Conservation (phyloP, 768 basidiomycete species). For the Serendipita sp. region DNA sequence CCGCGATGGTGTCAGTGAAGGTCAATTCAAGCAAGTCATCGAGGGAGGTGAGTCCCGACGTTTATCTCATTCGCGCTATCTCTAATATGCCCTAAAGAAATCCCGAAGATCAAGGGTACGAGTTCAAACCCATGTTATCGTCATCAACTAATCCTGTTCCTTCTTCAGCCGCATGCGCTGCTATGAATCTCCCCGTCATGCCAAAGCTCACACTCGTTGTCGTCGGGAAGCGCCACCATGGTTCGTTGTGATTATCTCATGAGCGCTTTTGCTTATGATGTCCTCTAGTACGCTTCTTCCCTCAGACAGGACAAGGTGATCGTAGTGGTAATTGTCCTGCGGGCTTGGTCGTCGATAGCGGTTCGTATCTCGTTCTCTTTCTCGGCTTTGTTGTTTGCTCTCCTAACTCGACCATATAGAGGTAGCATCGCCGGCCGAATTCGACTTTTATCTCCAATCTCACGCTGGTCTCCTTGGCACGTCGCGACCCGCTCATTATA, state of each 20-base stretch:
- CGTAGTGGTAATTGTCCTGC: slow-evolving; percentile 58
- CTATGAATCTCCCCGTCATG: slow-evolving; percentile 34
- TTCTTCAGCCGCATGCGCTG: slow-evolving; percentile 41
- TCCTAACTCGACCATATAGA: slow-evolving; percentile 16
- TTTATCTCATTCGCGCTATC: not conserved
- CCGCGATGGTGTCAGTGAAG: slow-evolving; percentile 45
- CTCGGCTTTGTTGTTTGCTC: not conserved
- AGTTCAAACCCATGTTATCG: slow-evolving; percentile 5
- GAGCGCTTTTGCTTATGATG: not conserved
- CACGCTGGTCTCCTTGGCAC: slow-evolving; percentile 68
- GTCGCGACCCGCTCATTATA: slow-evolving; percentile 48
- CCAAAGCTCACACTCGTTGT: slow-evolving; percentile 56
- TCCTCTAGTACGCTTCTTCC: slow-evolving; percentile 38
- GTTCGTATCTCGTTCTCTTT: not conserved
- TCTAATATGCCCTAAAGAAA: slow-evolving; percentile 24
- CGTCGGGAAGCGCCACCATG: slow-evolving; percentile 62
- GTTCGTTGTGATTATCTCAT: slow-evolving; percentile 23
- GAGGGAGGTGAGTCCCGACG: slow-evolving; percentile 30
- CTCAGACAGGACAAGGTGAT: slow-evolving; percentile 34
- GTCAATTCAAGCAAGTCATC: slow-evolving; percentile 33
- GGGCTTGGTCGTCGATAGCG: slow-evolving; percentile 57
- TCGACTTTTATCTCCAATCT: slow-evolving; percentile 64
- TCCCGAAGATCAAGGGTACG: slow-evolving; percentile 42
- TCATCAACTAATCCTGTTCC: not conserved
- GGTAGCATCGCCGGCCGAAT: slow-evolving; percentile 52